Base-by-base conservation (phyloP, 768 basidiomycete genomes). In the Coprinopsis marcescibilis region DNA sequence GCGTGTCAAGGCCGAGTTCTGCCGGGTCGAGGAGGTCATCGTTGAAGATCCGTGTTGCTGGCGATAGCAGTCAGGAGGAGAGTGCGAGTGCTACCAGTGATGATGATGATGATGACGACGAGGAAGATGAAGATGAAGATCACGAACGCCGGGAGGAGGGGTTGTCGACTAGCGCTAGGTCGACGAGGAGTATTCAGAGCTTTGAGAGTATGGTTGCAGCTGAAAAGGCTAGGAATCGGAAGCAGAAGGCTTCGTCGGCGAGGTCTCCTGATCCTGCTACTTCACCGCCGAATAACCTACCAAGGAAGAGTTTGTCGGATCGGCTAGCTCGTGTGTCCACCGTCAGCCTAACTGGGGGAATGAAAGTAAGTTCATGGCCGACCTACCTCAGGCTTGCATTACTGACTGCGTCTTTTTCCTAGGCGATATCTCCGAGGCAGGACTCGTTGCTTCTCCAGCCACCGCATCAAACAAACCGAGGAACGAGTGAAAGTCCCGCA, bases 131-230 rank as follows among this genome's bases (percentile, higher is more conserved):
- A 1, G 71, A 42, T 40, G 71, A 67, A 3, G 61, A 61, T 1
- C 63, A 58, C 3, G 66, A 58, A 13, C 63, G 56, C 1, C 63
- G 56, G 5, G 67, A 62, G 3, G 73, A 72, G n/a, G 70, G 71
- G 70, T 10, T 67, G 62, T 2, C 62, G 61, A 11, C 65, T 61
- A 19, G 69, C 36, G 58, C 68, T 48, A 54, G 65, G 41, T 60
- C 89, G 90, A 56, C 79, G 34, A 71, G 84, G 65, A 91, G 89
- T 55, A 86, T 93, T 44, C 69, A 80, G 53, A 93, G 90, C 60
- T 92, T 94, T 57, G 85, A 83, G 69, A 91, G 78, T 53, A 91
- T 90, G 89, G 69, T 90, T 73, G 81, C 72, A 57, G 68, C 70
- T 29, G 65, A 70, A 51, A 66, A 52, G 42, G 23, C 30, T 48